Evolutionary conservation across 108 stramenopile genomes (phyloP).

Genomic region (Epithemia pelagica): DNA sequence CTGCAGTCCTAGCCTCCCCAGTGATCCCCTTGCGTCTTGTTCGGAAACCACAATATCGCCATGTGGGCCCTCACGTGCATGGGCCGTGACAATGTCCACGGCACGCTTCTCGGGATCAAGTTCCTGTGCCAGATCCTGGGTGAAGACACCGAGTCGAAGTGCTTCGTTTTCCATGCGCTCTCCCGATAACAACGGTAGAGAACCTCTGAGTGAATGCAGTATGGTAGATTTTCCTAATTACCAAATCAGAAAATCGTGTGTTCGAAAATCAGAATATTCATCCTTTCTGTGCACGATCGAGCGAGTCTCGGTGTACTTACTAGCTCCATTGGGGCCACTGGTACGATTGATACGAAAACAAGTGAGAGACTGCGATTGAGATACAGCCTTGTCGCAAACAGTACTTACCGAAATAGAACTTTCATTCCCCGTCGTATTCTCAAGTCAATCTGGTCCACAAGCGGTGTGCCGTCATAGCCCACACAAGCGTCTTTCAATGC

Average conservation of each 20-base stretch:
- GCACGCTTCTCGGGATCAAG: slow-evolving; percentile 62
- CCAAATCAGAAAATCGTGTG: not conserved
- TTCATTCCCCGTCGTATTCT: slow-evolving; percentile 45
- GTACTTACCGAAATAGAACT: slow-evolving; percentile 33
- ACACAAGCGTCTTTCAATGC: slow-evolving; percentile 54
- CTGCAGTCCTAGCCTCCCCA: slow-evolving; percentile 73
- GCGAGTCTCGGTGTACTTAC: too few relatives aligned
- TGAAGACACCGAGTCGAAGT: slow-evolving; percentile 59
- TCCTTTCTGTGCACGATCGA: not conserved
- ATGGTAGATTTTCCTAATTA: slow-evolving; percentile 91
- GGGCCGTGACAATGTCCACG: slow-evolving; percentile 68
- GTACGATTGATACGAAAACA: too few relatives aligned
- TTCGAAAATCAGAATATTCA: not conserved
- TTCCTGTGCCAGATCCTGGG: slow-evolving; percentile 90
- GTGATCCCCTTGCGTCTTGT: slow-evolving; percentile 57
- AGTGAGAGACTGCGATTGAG: too few relatives aligned
- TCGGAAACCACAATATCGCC: slow-evolving; percentile 73
- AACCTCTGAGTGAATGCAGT: slow-evolving; percentile 77
- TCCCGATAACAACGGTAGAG: slow-evolving; percentile 48
- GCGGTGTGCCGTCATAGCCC: slow-evolving; percentile 43
- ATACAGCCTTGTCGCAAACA: too few relatives aligned
- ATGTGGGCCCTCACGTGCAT: slow-evolving; percentile 56
- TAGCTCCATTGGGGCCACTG: slow-evolving; percentile 78
- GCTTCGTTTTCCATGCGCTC: slow-evolving; percentile 60
- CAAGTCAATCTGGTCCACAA: slow-evolving; percentile 39